phyloP scores from a whole-genome alignment of 768 basidiomycete genomes.

The Suillus subaureus region DNA sequence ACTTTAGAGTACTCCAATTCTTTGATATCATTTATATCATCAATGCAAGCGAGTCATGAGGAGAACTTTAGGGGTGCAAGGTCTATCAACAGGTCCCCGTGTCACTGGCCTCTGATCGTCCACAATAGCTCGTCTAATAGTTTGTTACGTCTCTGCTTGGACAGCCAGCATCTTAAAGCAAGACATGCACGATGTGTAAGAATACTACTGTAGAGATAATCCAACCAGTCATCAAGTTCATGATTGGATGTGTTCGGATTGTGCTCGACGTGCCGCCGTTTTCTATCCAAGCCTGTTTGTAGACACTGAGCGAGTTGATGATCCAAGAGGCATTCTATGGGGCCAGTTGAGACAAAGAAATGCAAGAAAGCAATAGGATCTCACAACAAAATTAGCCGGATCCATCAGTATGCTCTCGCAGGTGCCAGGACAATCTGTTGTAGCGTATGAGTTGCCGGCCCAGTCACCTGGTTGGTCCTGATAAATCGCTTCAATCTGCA shows the following conservation, averaged over 20 bases:
- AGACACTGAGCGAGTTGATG: conserved; percentile 79
- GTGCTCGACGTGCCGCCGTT: conserved; percentile 28
- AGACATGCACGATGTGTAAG: conserved; percentile 20
- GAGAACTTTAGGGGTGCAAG: background rate
- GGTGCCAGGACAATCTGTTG: conserved; percentile 74
- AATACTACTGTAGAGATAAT: conserved; percentile 11
- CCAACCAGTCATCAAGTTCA: conserved; percentile 13
- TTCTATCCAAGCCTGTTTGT: conserved; percentile 55
- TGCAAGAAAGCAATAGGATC: conserved; percentile 24
- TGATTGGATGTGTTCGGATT: conserved; percentile 5
- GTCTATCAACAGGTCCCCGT: background rate
- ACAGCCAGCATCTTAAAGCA: conserved; percentile 18
- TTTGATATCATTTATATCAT: background rate
- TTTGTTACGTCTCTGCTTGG: conserved; percentile 12
- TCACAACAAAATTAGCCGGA: conserved; percentile 71
- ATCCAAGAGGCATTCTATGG: conserved; percentile 77
- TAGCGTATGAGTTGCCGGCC: conserved; percentile 82
- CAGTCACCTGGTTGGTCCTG: conserved; percentile 59
- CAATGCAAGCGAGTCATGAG: background rate
- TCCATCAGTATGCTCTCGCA: conserved; percentile 64
- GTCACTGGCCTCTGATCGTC: background rate
- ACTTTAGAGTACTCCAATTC: conserved; percentile 38
- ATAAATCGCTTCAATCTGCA: conserved; percentile 1
- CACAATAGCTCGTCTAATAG: conserved; percentile 20
- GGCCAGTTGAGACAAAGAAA: conserved; percentile 10